phyloP scores from a whole-genome alignment of 2,329 filamentous ascomycete species.

The Tolypocladium capitatum region DNA sequence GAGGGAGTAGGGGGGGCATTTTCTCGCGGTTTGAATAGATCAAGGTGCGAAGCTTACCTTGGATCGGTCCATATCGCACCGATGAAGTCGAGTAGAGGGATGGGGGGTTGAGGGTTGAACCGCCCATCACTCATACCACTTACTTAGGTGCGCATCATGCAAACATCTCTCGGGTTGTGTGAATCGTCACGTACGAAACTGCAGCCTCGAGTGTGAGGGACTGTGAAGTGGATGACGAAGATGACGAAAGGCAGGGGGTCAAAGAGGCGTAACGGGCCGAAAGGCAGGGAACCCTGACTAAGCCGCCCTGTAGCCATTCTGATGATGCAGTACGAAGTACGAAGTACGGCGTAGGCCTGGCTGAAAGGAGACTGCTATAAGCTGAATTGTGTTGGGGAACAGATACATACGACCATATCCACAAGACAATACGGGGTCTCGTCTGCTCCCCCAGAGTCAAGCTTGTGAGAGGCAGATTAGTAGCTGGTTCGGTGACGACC shows the following conservation, averaged over 20 bases:
- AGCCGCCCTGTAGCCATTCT: too few species aligned
- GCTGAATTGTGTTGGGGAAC: neutral
- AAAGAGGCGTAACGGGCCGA: too few species aligned
- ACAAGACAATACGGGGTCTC: neutral
- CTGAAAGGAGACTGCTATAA: too few species aligned
- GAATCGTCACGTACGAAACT: neutral
- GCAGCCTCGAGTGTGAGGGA: neutral
- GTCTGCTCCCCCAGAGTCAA: neutral
- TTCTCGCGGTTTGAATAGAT: neutral
- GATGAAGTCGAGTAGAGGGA: neutral
- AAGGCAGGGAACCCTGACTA: too few species aligned
- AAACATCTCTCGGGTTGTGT: neutral
- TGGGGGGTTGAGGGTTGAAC: neutral
- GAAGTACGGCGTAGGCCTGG: too few species aligned
- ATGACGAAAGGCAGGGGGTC: too few species aligned
- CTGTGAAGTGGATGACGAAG: too few species aligned
- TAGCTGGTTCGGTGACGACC: too few species aligned
- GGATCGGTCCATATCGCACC: slow-evolving; percentile 7
- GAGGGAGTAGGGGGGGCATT: slow-evolving; percentile 2
- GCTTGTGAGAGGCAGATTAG: neutral
- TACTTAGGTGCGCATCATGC: neutral
- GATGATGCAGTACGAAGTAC: too few species aligned
- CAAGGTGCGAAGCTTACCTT: slow-evolving; percentile 6
- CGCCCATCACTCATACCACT: neutral
- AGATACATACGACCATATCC: neutral